A percentile compares a stretch with the other conserved stretches of the same genome.
Evolutionary conservation across 148 eudicot species (phyloP).

Genomic region (Talinum fruticosum): DNA sequence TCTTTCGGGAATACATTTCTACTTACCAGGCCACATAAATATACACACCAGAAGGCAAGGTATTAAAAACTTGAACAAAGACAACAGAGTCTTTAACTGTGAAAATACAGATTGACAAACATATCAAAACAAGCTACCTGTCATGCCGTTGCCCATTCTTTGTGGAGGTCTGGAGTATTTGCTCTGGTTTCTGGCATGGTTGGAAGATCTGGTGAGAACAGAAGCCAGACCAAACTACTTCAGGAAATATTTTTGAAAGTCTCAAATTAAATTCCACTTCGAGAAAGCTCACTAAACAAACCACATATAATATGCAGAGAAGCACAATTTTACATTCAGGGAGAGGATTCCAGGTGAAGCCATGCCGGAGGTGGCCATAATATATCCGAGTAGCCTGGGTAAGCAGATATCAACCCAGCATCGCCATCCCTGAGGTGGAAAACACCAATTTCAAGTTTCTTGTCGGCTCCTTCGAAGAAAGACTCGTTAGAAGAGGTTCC

Average conservation of each 20-base stretch:
- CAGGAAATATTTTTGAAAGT: not conserved
- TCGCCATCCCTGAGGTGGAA: slow-evolving; percentile 4
- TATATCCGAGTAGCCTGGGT: slow-evolving; percentile 10
- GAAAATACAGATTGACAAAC: not conserved
- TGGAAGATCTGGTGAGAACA: no score
- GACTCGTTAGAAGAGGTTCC: not conserved
- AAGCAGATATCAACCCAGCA: slow-evolving; percentile 10
- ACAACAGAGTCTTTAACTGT: not conserved
- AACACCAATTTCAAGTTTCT: not conserved
- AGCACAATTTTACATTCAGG: not conserved
- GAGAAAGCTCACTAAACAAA: not conserved
- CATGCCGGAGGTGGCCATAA: slow-evolving; percentile 19
- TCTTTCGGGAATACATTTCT: not conserved
- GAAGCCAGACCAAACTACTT: no score
- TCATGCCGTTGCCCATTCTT: not conserved
- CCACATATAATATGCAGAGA: not conserved
- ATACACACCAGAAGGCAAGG: not conserved
- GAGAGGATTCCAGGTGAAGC: not conserved
- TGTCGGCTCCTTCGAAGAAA: not conserved
- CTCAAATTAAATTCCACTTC: no score
- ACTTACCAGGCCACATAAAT: not conserved
- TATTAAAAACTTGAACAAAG: not conserved
- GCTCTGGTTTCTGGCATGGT: no score
- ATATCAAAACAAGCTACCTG: not conserved
- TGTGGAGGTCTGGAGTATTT: no score